Evolutionary conservation across 2,329 filamentous ascomycete genomes (phyloP), one percentile per base, ranked within the genome.

Genomic region (Lachnellula occidentalis): DNA sequence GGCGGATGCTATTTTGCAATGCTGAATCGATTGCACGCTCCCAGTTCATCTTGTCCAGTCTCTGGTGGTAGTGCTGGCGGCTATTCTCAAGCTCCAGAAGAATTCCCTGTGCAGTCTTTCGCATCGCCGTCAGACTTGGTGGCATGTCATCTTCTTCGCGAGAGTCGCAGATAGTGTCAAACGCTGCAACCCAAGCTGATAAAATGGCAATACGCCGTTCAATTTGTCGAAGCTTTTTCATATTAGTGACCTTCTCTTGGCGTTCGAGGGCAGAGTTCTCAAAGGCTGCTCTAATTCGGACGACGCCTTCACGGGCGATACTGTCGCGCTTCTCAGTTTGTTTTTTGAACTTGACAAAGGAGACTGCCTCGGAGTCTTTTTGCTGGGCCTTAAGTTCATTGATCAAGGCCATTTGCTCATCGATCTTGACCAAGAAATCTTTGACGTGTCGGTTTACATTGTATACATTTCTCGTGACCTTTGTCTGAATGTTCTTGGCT

Each of bases 371-470:
- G 4, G 86, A 86, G 53, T 97, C 89, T 70, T 91, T 95, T 68
- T 96, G 90, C 70, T 96, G 90, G 24, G 88, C 88, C 73, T 94
- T 91, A 53, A 99, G 81, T 70, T 97, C 92, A 64, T 95, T 96
- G 71, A 99, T 99, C 67, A 96, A 74, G n/a, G 85, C 87, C 80
- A 96, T 92, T 70, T 99, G 92, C 74, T 99, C 94, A 68, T 99
- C 92, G 66, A 99, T 99, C 79, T 97, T 97, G 76, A 96, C 94
- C 70, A 99, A 74, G 74, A 96, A 99, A 72, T 99, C 94, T 76
- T 99, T 99, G 67, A 99, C 94, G 73, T 99, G 94, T 58, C 94
- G 88, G 71, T 99, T 96, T 60, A 99, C 94, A 70, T 99, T 99
- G 76, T 95, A 99, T 22, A 97, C 92, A 69, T 99, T 99, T 66